A percentile compares a stretch with the other conserved stretches of the same genome.
phyloP scores from a whole-genome alignment of 108 stramenopile species.

The Asterionellopsis glacialis region DNA sequence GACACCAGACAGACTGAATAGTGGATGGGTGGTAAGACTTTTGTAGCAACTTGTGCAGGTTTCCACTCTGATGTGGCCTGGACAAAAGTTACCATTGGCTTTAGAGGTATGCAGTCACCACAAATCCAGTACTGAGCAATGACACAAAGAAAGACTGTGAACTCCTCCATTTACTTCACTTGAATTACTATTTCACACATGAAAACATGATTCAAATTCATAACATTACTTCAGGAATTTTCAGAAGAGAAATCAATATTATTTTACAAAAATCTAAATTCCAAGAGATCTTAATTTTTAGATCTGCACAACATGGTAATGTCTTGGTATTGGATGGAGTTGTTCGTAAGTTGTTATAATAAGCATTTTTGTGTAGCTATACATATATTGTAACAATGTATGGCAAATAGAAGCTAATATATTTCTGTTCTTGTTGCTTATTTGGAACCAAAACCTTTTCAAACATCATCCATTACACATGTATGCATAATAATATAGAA shows the following conservation, averaged over 20 bases:
- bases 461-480: neutral
- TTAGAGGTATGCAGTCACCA: conserved; percentile 34
- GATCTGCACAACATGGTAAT: conserved; percentile 71
- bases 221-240: conserved; percentile 8
- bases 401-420: too few relatives aligned
- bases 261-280: conserved; percentile 40
- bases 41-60: too few relatives aligned
- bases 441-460: neutral
- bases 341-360: conserved; percentile 9
- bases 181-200: too few relatives aligned
- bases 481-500: conserved; percentile 12
- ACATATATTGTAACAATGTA: too few relatives aligned
- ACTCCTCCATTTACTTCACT: too few relatives aligned
- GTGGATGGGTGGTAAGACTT: too few relatives aligned
- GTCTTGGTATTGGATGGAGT: conserved; percentile 68
- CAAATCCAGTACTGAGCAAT: too few relatives aligned
- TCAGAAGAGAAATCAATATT: conserved; percentile 24
- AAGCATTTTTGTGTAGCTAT: neutral
- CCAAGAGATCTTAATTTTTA: conserved; percentile 83
- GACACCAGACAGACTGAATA: too few relatives aligned
- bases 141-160: too few relatives aligned
- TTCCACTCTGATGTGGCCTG: too few relatives aligned
- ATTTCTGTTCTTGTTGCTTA: neutral
- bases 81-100: conserved; percentile 50
- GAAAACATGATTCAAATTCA: neutral